Base-by-base conservation (phyloP, 306 rosid genomes). In the Castanopsis chinensis region DNA sequence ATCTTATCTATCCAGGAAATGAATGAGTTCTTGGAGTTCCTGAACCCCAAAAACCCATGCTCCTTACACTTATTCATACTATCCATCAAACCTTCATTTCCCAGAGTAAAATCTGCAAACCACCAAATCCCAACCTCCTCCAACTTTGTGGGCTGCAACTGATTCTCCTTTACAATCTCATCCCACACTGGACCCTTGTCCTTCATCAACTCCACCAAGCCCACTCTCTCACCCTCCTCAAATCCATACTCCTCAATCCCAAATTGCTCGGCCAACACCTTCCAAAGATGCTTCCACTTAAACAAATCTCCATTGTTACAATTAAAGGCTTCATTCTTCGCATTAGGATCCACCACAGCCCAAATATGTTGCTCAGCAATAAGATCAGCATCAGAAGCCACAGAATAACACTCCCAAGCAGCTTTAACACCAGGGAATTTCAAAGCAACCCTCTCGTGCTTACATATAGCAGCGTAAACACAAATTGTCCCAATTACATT, bases 361-460 rank as follows among this genome's bases (percentile, higher is more conserved):
- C 94, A 90, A 15, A 90, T 92, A 1, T 88, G 94, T 72, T 88
- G 97, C 88, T 92, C 94, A 3, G 94, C 97, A 6, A 89, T 81
- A 86, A 91, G 84, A 87, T 92, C 94, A 0, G 91, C 94, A 76
- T 90, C 97, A 1, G 97, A 79, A 41, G 77, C 89, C 19, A 19
- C 67, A 1, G 72, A 43, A 69, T 81, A 90, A 64, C 65, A 18
- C 41, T 88, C 91, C 94, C 94, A 90, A 4, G 86, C 90, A 37
- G 4, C 82, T 35, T 74, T 87, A 0, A 76, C 73, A 1, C 94
- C 94, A 0, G 97, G 97, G 59, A 92, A 92, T 52, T 70, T 84
- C 86, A 92, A 69, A 3, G 90, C 88, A 67, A 58, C 8, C 0
- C 88, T 86, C 74, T 90, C 89, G 59, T 92, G 93, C 75, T 90